Conservation (phyloP, 176 grass and related monocot genomes). For the Zoysia pacifica region DNA sequence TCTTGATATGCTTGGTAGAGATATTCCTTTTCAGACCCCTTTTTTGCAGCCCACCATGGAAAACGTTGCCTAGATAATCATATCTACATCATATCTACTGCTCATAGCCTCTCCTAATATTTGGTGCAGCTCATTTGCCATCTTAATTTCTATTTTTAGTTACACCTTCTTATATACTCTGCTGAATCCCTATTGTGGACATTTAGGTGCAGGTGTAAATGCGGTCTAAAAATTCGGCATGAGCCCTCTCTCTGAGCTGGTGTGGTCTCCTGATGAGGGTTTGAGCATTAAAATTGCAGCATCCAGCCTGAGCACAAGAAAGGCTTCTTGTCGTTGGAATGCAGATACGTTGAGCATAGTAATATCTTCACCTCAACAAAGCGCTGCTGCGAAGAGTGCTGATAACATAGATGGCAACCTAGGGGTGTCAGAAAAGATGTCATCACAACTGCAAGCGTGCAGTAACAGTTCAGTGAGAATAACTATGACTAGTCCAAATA, state of each 20-base stretch:
- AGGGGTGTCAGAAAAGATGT: constrained; percentile 49
- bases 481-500: constrained; percentile 38
- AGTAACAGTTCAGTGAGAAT: constrained; percentile 41
- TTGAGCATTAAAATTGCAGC: constrained; percentile 70
- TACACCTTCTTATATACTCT: constrained; percentile 28
- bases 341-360: constrained; percentile 70
- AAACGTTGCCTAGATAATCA: not conserved
- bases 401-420: constrained; percentile 29
- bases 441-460: constrained; percentile 40
- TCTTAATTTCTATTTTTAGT: not conserved
- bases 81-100: not conserved
- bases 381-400: constrained; percentile 33
- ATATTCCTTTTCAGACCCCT: not conserved
- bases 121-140: not conserved
- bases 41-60: not conserved
- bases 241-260: constrained; percentile 75
- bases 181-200: constrained; percentile 37
- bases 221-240: constrained; percentile 54
- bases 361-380: constrained; percentile 62
- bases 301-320: constrained; percentile 56
- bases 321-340: constrained; percentile 68
- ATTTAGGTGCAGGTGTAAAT: constrained; percentile 94
- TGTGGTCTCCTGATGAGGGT: constrained; percentile 74
- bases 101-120: not conserved
- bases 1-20: not conserved